A percentile compares a stretch with the other conserved stretches of the same genome.
Evolutionary conservation across 2,329 filamentous ascomycete species (phyloP).

Genomic region (Aquanectria penicillioides): DNA sequence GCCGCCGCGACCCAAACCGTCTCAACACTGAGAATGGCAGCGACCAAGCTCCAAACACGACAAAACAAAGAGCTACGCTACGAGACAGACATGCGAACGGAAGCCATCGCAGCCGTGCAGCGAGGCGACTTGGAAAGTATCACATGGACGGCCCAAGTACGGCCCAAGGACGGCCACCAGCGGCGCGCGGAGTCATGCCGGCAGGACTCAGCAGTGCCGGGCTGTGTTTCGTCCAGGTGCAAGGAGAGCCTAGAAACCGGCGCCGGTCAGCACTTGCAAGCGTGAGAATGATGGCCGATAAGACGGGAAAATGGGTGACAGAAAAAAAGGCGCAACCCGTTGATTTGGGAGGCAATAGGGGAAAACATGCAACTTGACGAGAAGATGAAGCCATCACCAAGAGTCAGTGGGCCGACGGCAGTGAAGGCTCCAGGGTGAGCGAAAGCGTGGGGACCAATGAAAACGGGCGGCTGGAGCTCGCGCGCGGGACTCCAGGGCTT

Average conservation of each 20-base stretch:
- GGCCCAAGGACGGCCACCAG: no score
- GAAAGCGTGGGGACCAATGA: conserved; percentile 10
- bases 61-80: background rate
- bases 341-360: background rate
- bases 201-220: no score
- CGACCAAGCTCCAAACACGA: background rate
- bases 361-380: conserved; percentile 32
- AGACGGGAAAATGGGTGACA: conserved; percentile 3
- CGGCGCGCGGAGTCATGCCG: no score
- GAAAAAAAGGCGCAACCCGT: conserved; percentile 17
- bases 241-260: background rate
- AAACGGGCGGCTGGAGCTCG: background rate
- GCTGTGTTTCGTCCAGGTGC: conserved; percentile 11
- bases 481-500: no score
- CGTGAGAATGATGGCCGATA: background rate
- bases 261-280: background rate
- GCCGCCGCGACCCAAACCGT: conserved; percentile 10
- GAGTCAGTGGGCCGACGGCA: conserved; percentile 34
- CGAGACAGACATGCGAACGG: conserved; percentile 19
- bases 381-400: conserved; percentile 42
- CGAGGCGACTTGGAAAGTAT: conserved; percentile 4
- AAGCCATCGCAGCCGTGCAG: background rate
- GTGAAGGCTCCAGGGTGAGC: background rate
- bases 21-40: conserved; percentile 1
- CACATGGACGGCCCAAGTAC: background rate